Evolutionary conservation across 2,329 filamentous ascomycete genomes (phyloP), one percentile per base, ranked within the genome.

Genomic region (Endothia cerciana): DNA sequence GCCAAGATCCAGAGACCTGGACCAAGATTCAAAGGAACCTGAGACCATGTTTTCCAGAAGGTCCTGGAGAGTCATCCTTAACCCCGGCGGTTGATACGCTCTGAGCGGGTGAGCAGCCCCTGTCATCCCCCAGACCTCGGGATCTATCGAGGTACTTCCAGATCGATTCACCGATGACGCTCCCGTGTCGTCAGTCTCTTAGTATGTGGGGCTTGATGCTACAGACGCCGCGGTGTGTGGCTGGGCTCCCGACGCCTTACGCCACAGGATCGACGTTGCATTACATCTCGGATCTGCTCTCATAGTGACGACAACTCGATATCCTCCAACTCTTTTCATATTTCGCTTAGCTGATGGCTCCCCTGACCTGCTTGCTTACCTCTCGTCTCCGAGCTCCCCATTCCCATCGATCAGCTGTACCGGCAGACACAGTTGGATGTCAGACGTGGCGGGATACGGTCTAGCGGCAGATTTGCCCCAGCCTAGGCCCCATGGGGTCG

Each of bases 251-350:
- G n/a, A 15, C 55, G n/a, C 33, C 36, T 17, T 43, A n/a, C 57
- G 57, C 57, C 57, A 59, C 57, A 59, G 13, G 57, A 59, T 59
- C 57, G 40, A 45, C 57, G 17, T 59, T 28, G 38, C 40, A 43
- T 43, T 28, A 19, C 40, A 58, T n/a, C 40, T 28, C 40, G 25
- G 25, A 17, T 45, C 25, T 59, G 22, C 25, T 33, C 40, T 43
- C 57, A 59, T 43, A 19, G 25, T 59, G 57, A 59, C 57, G 57
- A 59, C 57, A 59, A n/a, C 4, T 5, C 57, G 17, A 17, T 43
- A 38, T 28, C 13, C n/a, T 22, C 4, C 22, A 11, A 5, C 55
- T 28, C 22, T 59, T 58, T 4, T 40, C 2, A 57, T 17, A n/a
- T 56, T 56, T 56, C 11, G 28, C 49, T 33, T 41, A 15, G 40